A percentile compares a stretch with the other conserved stretches of the same genome.
Evolutionary conservation across 2,329 filamentous ascomycete species (phyloP).

Genomic region (Monosporascus ibericus): DNA sequence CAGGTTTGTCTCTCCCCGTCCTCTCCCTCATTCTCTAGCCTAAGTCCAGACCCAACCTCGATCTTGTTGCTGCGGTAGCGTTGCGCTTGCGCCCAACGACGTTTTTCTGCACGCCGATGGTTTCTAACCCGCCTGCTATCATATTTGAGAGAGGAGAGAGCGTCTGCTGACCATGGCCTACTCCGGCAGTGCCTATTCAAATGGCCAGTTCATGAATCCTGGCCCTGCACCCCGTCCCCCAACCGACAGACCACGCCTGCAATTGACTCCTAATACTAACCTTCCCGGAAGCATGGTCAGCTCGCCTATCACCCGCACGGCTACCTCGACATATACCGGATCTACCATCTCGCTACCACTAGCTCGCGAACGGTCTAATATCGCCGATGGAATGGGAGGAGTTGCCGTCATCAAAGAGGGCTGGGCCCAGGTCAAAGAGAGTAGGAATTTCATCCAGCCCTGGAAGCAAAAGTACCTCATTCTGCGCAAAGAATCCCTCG

Average conservation of each 20-base stretch:
- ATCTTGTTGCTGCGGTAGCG: conserved; percentile 5
- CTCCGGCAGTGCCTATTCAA: conserved; percentile 47
- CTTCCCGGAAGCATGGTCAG: conserved; percentile 71
- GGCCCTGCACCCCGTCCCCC: conserved; percentile 90
- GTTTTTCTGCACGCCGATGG: neutral
- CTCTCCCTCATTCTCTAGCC: neutral
- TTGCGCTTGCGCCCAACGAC: conserved; percentile 6
- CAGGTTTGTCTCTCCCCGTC: conserved; percentile 20
- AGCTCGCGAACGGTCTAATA: conserved; percentile 52
- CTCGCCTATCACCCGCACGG: conserved; percentile 61
- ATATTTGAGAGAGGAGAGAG: neutral
- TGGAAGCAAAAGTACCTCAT: conserved; percentile 94
- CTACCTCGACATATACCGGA: conserved; percentile 61
- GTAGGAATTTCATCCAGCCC: conserved; percentile 72
- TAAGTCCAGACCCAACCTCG: neutral
- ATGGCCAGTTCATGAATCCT: conserved; percentile 86
- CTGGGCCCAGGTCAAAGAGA: conserved; percentile 84
- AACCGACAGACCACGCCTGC: conserved; percentile 73
- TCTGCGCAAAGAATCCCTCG: conserved; percentile 84
- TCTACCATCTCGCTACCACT: conserved; percentile 70
- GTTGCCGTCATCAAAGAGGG: conserved; percentile 75
- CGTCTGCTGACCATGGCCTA: conserved; percentile 20
- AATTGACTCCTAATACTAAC: conserved; percentile 70
- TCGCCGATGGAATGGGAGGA: conserved; percentile 58
- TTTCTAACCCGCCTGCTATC: too few species aligned